phyloP scores from a whole-genome alignment of 208 protist species.

The Porcisia deanei region DNA sequence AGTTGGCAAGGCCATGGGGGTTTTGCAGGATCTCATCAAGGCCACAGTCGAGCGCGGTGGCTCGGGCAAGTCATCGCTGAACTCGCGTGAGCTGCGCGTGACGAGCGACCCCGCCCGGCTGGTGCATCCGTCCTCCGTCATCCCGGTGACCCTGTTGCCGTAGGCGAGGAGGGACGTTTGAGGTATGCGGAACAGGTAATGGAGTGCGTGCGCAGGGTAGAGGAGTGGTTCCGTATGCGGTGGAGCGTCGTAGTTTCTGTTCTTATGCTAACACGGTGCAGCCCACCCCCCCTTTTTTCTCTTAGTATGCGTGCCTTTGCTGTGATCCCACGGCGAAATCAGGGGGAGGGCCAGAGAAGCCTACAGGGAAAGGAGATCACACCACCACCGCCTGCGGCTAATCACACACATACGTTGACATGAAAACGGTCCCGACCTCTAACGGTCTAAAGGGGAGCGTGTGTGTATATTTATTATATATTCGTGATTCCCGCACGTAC shows the following conservation, averaged over 20 bases:
- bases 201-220: neutral
- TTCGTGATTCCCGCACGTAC: neutral
- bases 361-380: neutral
- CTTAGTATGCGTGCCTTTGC: too few species aligned
- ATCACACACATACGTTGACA: neutral
- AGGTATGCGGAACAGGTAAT: neutral
- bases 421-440: neutral
- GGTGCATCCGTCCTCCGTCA: slow-evolving; percentile 44
- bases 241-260: neutral
- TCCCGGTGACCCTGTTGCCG: slow-evolving; percentile 44
- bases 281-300: neutral
- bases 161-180: neutral
- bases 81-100: slow-evolving; percentile 76
- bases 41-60: slow-evolving; percentile 60
- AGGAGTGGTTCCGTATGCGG: neutral
- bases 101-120: slow-evolving; percentile 48
- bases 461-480: neutral
- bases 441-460: neutral
- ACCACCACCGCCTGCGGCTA: neutral
- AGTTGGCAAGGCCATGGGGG: slow-evolving; percentile 78
- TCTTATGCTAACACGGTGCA: neutral
- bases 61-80: slow-evolving; percentile 44
- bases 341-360: neutral
- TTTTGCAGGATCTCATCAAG: slow-evolving; percentile 84
- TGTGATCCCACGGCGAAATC: neutral